Evolutionary conservation across 371 early-diverging fungal species (phyloP), one percentile per base, ranked within the genome.

Genomic region (Lichtheimia ramosa): DNA sequence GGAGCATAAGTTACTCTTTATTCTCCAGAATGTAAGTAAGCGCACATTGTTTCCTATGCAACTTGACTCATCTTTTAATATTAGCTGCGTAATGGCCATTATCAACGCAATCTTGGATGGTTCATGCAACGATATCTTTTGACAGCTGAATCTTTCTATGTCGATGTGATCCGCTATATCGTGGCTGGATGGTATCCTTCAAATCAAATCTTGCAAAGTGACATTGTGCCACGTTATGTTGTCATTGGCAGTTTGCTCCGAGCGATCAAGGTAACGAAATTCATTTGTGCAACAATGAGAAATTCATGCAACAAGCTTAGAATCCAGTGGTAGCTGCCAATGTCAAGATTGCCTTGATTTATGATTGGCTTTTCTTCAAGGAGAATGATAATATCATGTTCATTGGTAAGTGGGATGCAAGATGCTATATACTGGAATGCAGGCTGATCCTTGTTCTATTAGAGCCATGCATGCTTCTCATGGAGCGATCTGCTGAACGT

Each of bases 321-420:
- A 77, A 62, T 41, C 77, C 77, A 54, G 81, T 82, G 0, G 77
- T 81, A 0, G 86, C 87, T 1, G 75, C 89, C 24, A 89, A 85
- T 59, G 83, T 85, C 25, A 91, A 89, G 59, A 71, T 89, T 13
- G 89, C 93, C 10, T 54, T 91, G 21, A 83, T 90, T 50, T 90
- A 77, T 48, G 93, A 92, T 65, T 92, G 91, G 90, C 67, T 92
- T n/a, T 90, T 88, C 58, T 92, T 84, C 62, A 81, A 85, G 7
- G 48, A 72, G 0, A 68, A 56, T 14, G 92, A 92, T 56, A 89
- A 79, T 58, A 87, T 92, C 56, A 92, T 92, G 93, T 85, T 84
- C 54, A 87, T 90, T 21, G 89, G 87, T 82, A 79, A 51, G 42
- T 48, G 10, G 43, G 23, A 4, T 14, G 13, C 16, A 40, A n/a